A percentile compares a stretch with the other conserved stretches of the same genome.
Evolutionary conservation across 2,329 filamentous ascomycete species (phyloP).

Genomic region (Eutypa lata): DNA sequence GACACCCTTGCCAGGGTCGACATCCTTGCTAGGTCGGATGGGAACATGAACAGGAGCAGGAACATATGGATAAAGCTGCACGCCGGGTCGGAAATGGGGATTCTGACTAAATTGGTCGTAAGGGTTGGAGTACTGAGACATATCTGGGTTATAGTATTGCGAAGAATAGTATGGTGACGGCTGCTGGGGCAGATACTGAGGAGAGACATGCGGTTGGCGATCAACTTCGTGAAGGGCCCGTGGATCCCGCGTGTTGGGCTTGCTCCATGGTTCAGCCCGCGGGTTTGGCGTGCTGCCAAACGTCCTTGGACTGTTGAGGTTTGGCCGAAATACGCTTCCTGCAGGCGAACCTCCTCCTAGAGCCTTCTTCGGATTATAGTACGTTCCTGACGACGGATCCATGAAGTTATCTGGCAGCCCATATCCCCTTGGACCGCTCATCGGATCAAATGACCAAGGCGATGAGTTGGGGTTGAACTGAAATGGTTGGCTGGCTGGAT

Average conservation of each 20-base stretch:
- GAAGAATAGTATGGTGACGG: slow-evolving; percentile 28
- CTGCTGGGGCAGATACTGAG: slow-evolving; percentile 27
- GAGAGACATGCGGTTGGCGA: slow-evolving; percentile 32
- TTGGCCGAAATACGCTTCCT: slow-evolving; percentile 26
- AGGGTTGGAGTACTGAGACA: slow-evolving; percentile 31
- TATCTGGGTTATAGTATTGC: slow-evolving; percentile 32
- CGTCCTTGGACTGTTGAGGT: slow-evolving; percentile 28
- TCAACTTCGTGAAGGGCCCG: slow-evolving; percentile 34
- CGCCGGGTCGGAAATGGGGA: slow-evolving; percentile 32
- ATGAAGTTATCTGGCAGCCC: slow-evolving; percentile 29
- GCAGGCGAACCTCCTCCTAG: slow-evolving; percentile 38
- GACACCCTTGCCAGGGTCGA: slow-evolving; percentile 57
- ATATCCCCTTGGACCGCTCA: slow-evolving; percentile 11
- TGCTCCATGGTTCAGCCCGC: slow-evolving; percentile 34
- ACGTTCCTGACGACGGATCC: slow-evolving; percentile 24
- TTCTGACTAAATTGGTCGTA: slow-evolving; percentile 36
- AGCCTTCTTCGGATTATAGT: slow-evolving; percentile 30
- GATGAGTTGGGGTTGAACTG: slow-evolving; percentile 46
- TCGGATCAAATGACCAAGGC: slow-evolving; percentile 39
- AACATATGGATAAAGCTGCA: slow-evolving; percentile 32
- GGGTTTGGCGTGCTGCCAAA: slow-evolving; percentile 27
- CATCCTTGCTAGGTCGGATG: slow-evolving; percentile 45
- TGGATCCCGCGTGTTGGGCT: slow-evolving; percentile 33
- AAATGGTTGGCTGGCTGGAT: slow-evolving; percentile 33
- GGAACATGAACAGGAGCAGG: slow-evolving; percentile 22